A percentile compares a stretch with the other conserved stretches of the same genome.
phyloP scores from a whole-genome alignment of 2,329 filamentous ascomycete genomes.

The Hymenoscyphus scutula region DNA sequence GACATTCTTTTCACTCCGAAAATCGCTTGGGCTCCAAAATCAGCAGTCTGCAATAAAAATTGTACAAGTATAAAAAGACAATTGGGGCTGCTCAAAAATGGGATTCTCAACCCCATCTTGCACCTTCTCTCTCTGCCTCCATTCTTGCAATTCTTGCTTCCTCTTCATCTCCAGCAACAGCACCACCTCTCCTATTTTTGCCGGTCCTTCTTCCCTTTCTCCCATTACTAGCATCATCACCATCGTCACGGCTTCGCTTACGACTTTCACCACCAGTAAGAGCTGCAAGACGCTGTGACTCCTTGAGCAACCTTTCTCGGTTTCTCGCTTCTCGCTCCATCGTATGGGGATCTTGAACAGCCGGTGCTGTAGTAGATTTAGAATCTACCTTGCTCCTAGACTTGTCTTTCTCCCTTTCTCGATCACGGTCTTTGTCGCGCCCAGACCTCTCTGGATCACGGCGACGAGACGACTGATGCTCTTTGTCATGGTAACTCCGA shows the following conservation, averaged over 20 bases:
- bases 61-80: not conserved
- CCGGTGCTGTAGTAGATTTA: constrained; percentile 13
- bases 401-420: constrained; percentile 41
- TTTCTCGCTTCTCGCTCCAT: constrained; percentile 66
- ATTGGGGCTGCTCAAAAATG: not conserved
- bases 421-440: constrained; percentile 42
- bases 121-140: constrained; percentile 58
- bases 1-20: too few species aligned
- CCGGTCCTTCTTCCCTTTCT: constrained; percentile 44
- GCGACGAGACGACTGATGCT: constrained; percentile 43
- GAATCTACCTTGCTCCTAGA: constrained; percentile 17
- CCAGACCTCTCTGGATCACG: constrained; percentile 37
- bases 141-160: constrained; percentile 42
- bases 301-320: constrained; percentile 64
- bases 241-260: constrained; percentile 47
- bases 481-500: constrained; percentile 20
- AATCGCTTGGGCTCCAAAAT: not conserved
- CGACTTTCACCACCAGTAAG: constrained; percentile 43
- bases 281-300: constrained; percentile 63
- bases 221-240: constrained; percentile 43
- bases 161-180: constrained; percentile 29
- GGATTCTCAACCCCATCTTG: constrained; percentile 34
- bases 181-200: constrained; percentile 39
- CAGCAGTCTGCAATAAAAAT: not conserved
- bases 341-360: constrained; percentile 48